Conservation (phyloP, 495 filamentous ascomycete genomes). For the Opeltia flavorubescens region DNA sequence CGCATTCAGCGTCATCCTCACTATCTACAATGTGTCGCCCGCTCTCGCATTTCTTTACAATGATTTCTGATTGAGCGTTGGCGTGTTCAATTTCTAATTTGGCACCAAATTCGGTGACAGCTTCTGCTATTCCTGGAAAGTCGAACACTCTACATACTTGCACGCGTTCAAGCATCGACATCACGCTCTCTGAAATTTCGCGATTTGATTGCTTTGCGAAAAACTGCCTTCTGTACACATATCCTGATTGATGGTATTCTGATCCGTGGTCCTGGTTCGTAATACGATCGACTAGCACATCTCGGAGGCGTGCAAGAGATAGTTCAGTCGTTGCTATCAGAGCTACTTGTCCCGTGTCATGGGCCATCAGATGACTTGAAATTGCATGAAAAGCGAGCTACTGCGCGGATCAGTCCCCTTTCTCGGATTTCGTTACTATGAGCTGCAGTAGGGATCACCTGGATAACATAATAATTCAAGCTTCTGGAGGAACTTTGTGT, state of each 20-base stretch:
- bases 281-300: constrained; percentile 10
- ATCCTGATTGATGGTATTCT: constrained; percentile 7
- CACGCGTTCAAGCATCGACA: constrained; percentile 13
- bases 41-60: constrained; percentile 7
- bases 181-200: constrained; percentile 1
- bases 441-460: neutral
- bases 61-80: neutral
- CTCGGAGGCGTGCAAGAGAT: constrained; percentile 11
- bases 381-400: constrained; percentile 13
- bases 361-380: constrained; percentile 12
- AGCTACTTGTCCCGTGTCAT: constrained; percentile 10
- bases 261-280: constrained; percentile 2
- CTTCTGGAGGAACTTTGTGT: neutral
- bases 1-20: constrained; percentile 1
- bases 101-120: constrained; percentile 10
- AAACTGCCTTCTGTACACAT: constrained; percentile 6
- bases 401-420: neutral
- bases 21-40: neutral
- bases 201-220: neutral
- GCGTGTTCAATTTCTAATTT: neutral
- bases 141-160: constrained; percentile 16
- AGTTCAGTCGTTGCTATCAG: constrained; percentile 14
- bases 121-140: constrained; percentile 14
- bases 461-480: neutral
- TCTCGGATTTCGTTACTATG: neutral